Evolutionary conservation across 1,139 yeast species (phyloP).

Genomic region (Taphrina deformans): DNA sequence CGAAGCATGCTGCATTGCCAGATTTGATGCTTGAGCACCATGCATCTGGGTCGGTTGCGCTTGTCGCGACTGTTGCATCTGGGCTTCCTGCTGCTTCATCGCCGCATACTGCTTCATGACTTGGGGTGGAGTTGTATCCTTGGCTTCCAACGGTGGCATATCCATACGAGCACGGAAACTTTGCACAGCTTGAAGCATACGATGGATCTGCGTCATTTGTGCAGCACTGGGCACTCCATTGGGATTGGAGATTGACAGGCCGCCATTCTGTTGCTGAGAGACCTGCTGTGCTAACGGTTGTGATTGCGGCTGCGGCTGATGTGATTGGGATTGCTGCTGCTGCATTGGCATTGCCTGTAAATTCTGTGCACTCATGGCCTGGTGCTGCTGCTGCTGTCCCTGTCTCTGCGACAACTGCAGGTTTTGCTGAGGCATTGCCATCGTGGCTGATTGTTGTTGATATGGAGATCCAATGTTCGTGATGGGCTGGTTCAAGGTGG

Average conservation of each 20-base stretch:
- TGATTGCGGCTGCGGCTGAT: neutral
- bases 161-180: slow-evolving; percentile 17
- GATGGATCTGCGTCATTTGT: slow-evolving; percentile 10
- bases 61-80: slow-evolving; percentile 3
- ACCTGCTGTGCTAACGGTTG: neutral
- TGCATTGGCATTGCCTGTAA: neutral
- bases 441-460: neutral
- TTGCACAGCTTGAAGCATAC: slow-evolving; percentile 17
- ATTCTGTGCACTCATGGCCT: neutral
- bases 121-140: slow-evolving; percentile 25
- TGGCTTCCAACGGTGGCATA: slow-evolving; percentile 18
- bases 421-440: slow-evolving; percentile 9
- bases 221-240: slow-evolving; percentile 20
- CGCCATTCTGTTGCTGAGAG: neutral
- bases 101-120: slow-evolving; percentile 27
- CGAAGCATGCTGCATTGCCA: neutral
- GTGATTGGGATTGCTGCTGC: slow-evolving; percentile 9
- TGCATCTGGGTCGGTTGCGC: slow-evolving; percentile 11
- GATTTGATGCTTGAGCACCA: neutral
- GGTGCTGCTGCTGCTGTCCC: neutral
- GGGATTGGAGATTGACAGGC: slow-evolving; percentile 16
- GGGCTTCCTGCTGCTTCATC: slow-evolving; percentile 23
- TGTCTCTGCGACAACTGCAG: neutral
- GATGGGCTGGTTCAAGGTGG: slow-evolving; percentile 29
- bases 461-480: slow-evolving; percentile 8